Evolutionary conservation across 768 basidiomycete genomes (phyloP).

Genomic region (Harrya chromipes): DNA sequence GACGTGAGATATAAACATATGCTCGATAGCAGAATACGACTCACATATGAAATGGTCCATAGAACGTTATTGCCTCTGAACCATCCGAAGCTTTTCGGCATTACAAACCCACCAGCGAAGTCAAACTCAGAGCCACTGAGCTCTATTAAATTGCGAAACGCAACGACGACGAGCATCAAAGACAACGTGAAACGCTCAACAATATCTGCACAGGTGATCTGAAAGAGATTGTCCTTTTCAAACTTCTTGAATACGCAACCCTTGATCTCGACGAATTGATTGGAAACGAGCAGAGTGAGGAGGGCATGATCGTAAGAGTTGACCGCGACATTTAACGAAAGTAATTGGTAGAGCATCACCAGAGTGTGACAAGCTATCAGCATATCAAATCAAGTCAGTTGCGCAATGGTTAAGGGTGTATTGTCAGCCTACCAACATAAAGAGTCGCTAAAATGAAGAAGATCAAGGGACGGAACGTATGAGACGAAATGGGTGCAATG

Average conservation of each 20-base stretch:
- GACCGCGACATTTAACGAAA: conserved; percentile 93
- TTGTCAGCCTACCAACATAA: conserved; percentile 66
- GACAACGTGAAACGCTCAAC: conserved; percentile 94
- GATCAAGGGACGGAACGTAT: conserved; percentile 73
- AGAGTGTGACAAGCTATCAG: conserved; percentile 77
- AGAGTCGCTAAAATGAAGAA: conserved; percentile 80
- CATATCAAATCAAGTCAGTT: background rate
- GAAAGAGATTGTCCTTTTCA: conserved; percentile 97
- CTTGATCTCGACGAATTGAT: conserved; percentile 99
- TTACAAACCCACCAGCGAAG: conserved; percentile 62
- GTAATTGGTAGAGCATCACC: conserved; percentile 95
- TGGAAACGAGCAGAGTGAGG: conserved; percentile 89
- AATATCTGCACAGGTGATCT: conserved; percentile 98
- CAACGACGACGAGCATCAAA: conserved; percentile 88
- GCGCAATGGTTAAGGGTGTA: background rate
- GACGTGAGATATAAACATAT: background rate
- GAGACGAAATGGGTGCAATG: conserved; percentile 54
- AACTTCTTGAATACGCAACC: conserved; percentile 99
- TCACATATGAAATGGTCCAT: conserved; percentile 88
- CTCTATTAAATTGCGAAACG: conserved; percentile 93
- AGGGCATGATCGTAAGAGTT: conserved; percentile 98
- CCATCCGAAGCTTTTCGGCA: conserved; percentile 85
- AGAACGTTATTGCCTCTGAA: conserved; percentile 73
- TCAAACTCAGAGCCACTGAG: conserved; percentile 88
- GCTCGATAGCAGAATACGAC: conserved; percentile 25